Conservation (phyloP, 176 grass and related monocot species). For the Urochloa ruziziensis region DNA sequence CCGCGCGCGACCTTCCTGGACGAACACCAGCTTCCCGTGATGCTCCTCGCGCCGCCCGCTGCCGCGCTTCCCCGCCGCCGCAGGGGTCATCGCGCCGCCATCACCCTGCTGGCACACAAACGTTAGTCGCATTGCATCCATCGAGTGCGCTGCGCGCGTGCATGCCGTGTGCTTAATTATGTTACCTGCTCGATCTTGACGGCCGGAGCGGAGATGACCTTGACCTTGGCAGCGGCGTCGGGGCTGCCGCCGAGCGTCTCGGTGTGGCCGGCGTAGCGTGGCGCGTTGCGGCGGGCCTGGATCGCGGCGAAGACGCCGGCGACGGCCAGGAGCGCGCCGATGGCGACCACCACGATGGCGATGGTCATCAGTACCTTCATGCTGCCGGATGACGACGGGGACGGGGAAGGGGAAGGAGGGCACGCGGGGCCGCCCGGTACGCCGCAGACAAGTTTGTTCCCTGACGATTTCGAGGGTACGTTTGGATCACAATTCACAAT, state of each 20-base stretch:
- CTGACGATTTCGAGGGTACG: too few species aligned
- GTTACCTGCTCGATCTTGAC: slow-evolving; percentile 42
- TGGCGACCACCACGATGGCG: slow-evolving; percentile 45
- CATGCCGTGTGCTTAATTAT: background rate
- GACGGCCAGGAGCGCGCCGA: slow-evolving; percentile 36
- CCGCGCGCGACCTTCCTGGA: slow-evolving; percentile 45
- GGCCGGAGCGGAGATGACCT: slow-evolving; percentile 6
- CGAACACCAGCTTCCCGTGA: slow-evolving; percentile 57
- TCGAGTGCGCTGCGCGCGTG: too few species aligned
- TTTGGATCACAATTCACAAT: background rate
- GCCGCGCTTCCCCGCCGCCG: slow-evolving; percentile 29
- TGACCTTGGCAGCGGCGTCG: slow-evolving; percentile 9
- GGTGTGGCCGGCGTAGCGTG: background rate
- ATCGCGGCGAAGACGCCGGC: slow-evolving; percentile 28
- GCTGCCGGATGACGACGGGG: background rate
- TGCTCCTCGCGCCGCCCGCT: slow-evolving; percentile 41
- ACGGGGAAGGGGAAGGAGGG: too few species aligned
- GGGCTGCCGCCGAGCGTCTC: slow-evolving; percentile 6
- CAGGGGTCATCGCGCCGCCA: background rate
- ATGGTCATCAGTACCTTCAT: slow-evolving; percentile 43
- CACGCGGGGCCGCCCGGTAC: too few species aligned
- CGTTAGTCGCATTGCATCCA: background rate
- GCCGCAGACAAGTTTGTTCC: too few species aligned
- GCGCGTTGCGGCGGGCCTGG: slow-evolving; percentile 22
- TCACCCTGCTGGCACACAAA: background rate